A percentile compares a stretch with the other conserved stretches of the same genome.
These are phyloP conservation scores for Xylaria sp. DNA, from an alignment of 2,329 filamentous ascomycete genomes.

Conservation along the genomic window DNA sequence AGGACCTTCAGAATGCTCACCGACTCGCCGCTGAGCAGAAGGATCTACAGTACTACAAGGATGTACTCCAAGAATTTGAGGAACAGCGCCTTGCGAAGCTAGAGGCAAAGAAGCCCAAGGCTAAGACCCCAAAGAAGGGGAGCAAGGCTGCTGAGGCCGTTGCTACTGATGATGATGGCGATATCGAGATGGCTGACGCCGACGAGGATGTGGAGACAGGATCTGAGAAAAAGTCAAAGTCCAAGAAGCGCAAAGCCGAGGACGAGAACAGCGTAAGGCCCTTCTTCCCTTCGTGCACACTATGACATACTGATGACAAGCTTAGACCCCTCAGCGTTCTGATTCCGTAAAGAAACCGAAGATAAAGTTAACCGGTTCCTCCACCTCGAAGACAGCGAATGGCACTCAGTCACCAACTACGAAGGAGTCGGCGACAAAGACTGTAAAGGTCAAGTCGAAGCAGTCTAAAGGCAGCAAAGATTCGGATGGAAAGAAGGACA, in stretches of 20 bases:
- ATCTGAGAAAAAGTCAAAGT: constrained; percentile 48
- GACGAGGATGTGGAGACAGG: constrained; percentile 55
- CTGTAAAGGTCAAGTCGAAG: constrained; percentile 59
- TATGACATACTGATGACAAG: constrained; percentile 8
- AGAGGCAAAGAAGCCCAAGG: constrained; percentile 40
- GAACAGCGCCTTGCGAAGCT: constrained; percentile 66
- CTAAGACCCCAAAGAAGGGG: constrained; percentile 43
- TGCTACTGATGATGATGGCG: constrained; percentile 57
- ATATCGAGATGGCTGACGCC: constrained; percentile 64
- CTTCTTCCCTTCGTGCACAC: neutral
- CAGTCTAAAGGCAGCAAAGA: constrained; percentile 49
- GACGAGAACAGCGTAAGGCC: constrained; percentile 70
- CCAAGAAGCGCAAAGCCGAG: constrained; percentile 85
- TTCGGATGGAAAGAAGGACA: constrained; percentile 55
- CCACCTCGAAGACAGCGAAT: constrained; percentile 70
- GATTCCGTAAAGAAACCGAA: constrained; percentile 70
- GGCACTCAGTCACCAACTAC: constrained; percentile 51
- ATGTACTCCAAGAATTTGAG: constrained; percentile 70
- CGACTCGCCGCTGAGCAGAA: constrained; percentile 77
- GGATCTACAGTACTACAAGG: constrained; percentile 81
- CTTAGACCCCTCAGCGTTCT: constrained; percentile 58
- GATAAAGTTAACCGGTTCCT: constrained; percentile 66
- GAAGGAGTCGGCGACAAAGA: constrained; percentile 52
- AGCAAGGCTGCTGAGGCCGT: constrained; percentile 51
- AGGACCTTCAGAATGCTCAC: constrained; percentile 78